A percentile compares a stretch with the other conserved stretches of the same genome.
These are phyloP conservation scores for Datisca glomerata DNA, from an alignment of 306 rosid species.

Conservation along the genomic window DNA sequence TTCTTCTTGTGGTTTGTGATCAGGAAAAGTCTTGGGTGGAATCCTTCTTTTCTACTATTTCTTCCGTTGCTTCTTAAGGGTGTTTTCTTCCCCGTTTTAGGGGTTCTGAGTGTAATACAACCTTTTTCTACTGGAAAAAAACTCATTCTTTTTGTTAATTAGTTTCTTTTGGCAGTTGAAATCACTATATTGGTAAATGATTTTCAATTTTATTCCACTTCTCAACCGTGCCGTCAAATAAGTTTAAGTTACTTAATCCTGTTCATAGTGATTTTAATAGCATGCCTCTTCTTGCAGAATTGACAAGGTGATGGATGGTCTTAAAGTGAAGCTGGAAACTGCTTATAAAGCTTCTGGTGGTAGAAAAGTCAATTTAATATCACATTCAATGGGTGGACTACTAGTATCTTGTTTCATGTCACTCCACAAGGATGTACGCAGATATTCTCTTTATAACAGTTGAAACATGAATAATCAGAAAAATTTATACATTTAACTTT, in stretches of 20 bases:
- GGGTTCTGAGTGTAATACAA: too few species aligned
- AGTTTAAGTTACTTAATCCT: not conserved
- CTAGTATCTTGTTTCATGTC: constrained; percentile 60
- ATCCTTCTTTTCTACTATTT: too few species aligned
- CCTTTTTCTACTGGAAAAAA: too few species aligned
- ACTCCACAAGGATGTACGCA: constrained; percentile 62
- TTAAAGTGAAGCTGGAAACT: constrained; percentile 60
- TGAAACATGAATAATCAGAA: not conserved
- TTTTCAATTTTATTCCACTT: too few species aligned
- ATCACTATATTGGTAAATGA: too few species aligned
- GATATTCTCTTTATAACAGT: constrained; percentile 15
- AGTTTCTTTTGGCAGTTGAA: too few species aligned
- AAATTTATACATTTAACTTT: too few species aligned
- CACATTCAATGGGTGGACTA: constrained; percentile 95
- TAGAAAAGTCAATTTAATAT: constrained; percentile 70
- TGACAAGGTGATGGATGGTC: constrained; percentile 62
- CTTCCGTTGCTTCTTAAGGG: too few species aligned
- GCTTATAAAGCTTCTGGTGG: constrained; percentile 86
- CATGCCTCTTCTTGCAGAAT: constrained; percentile 32
- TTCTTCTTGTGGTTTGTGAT: too few species aligned
- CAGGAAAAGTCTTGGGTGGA: too few species aligned
- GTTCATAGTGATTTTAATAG: constrained; percentile 1
- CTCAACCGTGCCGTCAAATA: too few species aligned
- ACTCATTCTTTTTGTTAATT: not conserved
- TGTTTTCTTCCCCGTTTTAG: too few species aligned